Conservation (phyloP, 208 protist species). For the Wallacemonas sp. region DNA sequence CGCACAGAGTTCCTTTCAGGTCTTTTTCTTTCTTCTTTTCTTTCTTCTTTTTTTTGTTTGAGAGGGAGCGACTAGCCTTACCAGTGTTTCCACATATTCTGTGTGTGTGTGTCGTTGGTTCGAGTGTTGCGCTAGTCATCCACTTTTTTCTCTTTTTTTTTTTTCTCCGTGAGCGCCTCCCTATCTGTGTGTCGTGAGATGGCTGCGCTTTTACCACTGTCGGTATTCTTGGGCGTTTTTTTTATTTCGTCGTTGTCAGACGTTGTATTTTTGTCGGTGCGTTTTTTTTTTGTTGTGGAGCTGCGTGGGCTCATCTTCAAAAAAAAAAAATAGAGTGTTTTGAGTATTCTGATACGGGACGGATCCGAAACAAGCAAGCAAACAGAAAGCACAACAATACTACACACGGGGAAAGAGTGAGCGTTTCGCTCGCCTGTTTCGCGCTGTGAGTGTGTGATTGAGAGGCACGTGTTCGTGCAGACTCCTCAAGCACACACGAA, state of each 20-base stretch:
- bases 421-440: no score
- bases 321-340: constrained; percentile 4
- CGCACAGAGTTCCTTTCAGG: no score
- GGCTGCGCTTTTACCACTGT: no score
- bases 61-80: no score
- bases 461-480: no score
- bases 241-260: neutral
- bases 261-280: neutral
- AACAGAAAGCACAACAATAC: neutral
- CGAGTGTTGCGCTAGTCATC: no score
- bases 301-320: constrained; percentile 7
- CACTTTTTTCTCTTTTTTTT: constrained; percentile 13
- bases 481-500: neutral
- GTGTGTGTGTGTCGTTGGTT: no score
- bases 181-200: neutral
- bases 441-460: no score
- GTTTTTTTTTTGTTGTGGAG: constrained; percentile 5
- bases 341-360: neutral
- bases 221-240: no score
- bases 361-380: constrained; percentile 1
- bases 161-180: constrained; percentile 5
- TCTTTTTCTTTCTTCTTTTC: no score
- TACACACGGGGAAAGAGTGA: neutral
- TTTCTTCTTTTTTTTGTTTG: no score
- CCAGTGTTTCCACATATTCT: no score